Percentiles rank a stretch among this genome's conserved stretches.
Evolutionary conservation across 805 yeast genomes (phyloP).

Genomic region (Myxozyma nipponensis): DNA sequence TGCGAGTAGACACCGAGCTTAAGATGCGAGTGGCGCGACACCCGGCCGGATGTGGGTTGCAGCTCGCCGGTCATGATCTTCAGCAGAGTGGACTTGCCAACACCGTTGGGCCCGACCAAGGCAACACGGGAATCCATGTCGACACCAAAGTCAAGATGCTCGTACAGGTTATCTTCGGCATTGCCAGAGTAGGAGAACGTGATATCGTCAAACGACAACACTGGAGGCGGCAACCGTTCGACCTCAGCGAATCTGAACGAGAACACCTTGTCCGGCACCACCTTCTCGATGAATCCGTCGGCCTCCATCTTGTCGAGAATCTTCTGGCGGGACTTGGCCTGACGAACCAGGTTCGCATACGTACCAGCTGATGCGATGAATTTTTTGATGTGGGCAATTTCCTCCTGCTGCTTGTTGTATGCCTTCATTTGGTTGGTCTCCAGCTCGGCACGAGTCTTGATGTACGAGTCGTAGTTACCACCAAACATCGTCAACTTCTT

Average conservation of each 20-base stretch:
- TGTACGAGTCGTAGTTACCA: constrained; percentile 97
- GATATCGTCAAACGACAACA: constrained; percentile 91
- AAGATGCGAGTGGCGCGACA: constrained; percentile 94
- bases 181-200: constrained; percentile 77
- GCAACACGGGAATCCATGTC: constrained; percentile 99
- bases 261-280: constrained; percentile 88
- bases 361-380: constrained; percentile 99
- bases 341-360: constrained; percentile 95
- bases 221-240: constrained; percentile 98
- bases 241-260: constrained; percentile 91
- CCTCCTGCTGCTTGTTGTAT: constrained; percentile 96
- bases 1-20: constrained; percentile 98
- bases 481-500: constrained; percentile 71
- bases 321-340: constrained; percentile 99
- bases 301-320: constrained; percentile 99
- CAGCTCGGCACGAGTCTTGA: constrained; percentile 87
- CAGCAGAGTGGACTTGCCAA: constrained; percentile 93
- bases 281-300: constrained; percentile 88
- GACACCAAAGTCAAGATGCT: constrained; percentile 90
- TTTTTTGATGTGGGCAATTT: constrained; percentile 95
- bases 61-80: constrained; percentile 95
- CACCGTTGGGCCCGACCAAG: constrained; percentile 98
- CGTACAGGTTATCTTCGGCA: constrained; percentile 81
- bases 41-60: constrained; percentile 88
- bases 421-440: constrained; percentile 98